phyloP scores from a whole-genome alignment of 2,329 filamentous ascomycete species.

The Xylaria sp. region DNA sequence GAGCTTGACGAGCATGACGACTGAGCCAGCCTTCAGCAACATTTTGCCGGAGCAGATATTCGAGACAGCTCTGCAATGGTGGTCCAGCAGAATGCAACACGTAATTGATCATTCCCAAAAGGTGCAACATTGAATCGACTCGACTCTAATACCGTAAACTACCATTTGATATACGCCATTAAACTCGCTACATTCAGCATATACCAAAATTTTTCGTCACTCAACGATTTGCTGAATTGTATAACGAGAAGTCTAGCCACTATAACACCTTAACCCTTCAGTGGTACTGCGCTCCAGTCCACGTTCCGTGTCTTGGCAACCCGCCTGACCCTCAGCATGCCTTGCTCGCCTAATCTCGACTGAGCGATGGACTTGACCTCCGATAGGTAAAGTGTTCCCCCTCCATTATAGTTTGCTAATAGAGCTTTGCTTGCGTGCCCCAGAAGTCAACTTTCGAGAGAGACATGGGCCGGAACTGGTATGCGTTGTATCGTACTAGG shows the following conservation, averaged over 20 bases:
- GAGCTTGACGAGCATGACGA: slow-evolving; percentile 52
- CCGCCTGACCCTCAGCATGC: slow-evolving; percentile 11
- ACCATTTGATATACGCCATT: slow-evolving; percentile 45
- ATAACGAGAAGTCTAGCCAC: slow-evolving; percentile 37
- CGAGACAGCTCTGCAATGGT: slow-evolving; percentile 51
- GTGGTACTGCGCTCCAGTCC: slow-evolving; percentile 32
- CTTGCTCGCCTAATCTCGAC: slow-evolving; percentile 13
- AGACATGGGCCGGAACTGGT: slow-evolving; percentile 6
- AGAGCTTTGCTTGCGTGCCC: slow-evolving; percentile 15
- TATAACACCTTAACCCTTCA: slow-evolving; percentile 38
- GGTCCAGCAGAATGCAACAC: slow-evolving; percentile 53
- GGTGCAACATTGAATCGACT: slow-evolving; percentile 53
- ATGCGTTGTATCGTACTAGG: slow-evolving; percentile 1
- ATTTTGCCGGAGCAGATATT: slow-evolving; percentile 50
- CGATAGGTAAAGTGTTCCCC: slow-evolving; percentile 39
- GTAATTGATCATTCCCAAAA: slow-evolving; percentile 54
- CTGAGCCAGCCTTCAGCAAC: slow-evolving; percentile 50
- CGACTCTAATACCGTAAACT: slow-evolving; percentile 51
- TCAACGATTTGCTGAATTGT: slow-evolving; percentile 34
- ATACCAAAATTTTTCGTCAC: slow-evolving; percentile 25
- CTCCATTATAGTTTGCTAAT: slow-evolving; percentile 25
- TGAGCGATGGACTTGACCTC: slow-evolving; percentile 22
- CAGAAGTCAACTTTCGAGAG: slow-evolving; percentile 6
- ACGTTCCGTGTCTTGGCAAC: slow-evolving; percentile 15
- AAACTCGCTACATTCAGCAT: slow-evolving; percentile 43